A percentile compares a stretch with the other conserved stretches of the same genome.
These are phyloP conservation scores for Alternaria brassicae DNA, from an alignment of 2,329 filamentous ascomycete species.

Conservation along the genomic window DNA sequence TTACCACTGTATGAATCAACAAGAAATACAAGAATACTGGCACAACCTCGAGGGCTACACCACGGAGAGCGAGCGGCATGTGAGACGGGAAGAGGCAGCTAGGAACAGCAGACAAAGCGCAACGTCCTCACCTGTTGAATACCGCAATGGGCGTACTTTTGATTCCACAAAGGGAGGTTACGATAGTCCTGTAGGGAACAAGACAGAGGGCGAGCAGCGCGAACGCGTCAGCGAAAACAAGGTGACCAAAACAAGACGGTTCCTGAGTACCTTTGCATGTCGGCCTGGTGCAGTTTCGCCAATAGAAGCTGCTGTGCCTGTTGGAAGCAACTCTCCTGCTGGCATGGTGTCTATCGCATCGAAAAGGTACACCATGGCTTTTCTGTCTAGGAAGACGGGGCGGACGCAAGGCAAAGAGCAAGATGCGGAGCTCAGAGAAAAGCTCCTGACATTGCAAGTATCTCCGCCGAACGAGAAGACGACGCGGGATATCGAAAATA, in stretches of 20 bases:
- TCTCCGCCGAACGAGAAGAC: not conserved
- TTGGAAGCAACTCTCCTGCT: not conserved
- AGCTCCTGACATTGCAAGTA: not conserved
- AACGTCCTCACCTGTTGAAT: not conserved
- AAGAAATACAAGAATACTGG: not conserved
- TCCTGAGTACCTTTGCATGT: not conserved
- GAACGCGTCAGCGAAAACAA: not conserved
- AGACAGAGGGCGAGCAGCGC: not conserved
- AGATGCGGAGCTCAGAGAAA: not conserved
- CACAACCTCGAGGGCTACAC: not conserved
- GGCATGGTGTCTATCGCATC: not conserved
- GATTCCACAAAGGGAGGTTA: not conserved
- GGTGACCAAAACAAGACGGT: not conserved
- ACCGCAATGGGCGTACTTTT: not conserved
- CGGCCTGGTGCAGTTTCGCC: constrained; percentile 1
- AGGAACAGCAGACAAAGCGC: not conserved
- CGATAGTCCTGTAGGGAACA: not conserved
- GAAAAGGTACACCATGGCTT: constrained; percentile 1
- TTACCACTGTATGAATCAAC: not conserved
- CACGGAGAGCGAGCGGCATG: not conserved
- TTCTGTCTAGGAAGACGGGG: not conserved
- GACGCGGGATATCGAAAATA: not conserved
- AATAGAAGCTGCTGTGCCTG: not conserved
- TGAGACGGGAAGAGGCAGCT: not conserved
- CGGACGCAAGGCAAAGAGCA: not conserved